Percentiles rank a stretch among this genome's conserved stretches.
These are phyloP conservation scores for Mycena floridula DNA, from an alignment of 768 basidiomycete species.

Conservation along the genomic window DNA sequence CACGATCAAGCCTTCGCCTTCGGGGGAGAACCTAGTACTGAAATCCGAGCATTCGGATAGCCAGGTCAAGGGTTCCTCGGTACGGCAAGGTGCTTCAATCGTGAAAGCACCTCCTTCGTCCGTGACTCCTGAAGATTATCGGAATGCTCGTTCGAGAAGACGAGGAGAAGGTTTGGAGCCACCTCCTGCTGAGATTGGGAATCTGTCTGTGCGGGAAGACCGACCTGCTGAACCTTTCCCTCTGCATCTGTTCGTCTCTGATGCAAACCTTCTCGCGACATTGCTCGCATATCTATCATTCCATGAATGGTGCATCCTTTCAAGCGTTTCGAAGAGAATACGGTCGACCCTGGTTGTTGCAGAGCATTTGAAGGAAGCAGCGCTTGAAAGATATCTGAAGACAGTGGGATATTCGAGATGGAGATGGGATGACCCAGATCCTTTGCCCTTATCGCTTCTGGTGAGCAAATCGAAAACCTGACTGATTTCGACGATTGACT, in stretches of 20 bases:
- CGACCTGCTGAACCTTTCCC: constrained; percentile 34
- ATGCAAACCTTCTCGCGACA: constrained; percentile 43
- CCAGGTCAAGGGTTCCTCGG: not conserved
- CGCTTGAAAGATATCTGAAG: constrained; percentile 62
- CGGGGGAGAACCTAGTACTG: not conserved
- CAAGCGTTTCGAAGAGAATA: constrained; percentile 49
- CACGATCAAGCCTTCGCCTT: constrained; percentile 31
- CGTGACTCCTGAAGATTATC: constrained; percentile 17
- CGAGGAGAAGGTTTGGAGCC: constrained; percentile 36
- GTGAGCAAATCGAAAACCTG: constrained; percentile 28
- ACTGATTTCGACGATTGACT: not conserved
- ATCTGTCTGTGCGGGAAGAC: constrained; percentile 12
- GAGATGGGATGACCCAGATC: constrained; percentile 54
- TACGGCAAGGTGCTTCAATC: not conserved
- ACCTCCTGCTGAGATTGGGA: constrained; percentile 25
- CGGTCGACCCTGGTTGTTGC: constrained; percentile 42
- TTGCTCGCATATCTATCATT: constrained; percentile 65
- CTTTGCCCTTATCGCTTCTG: constrained; percentile 55
- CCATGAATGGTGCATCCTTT: constrained; percentile 63
- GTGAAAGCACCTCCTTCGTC: constrained; percentile 13
- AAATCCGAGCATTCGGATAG: not conserved
- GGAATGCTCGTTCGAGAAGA: constrained; percentile 30
- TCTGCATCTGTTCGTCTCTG: constrained; percentile 47
- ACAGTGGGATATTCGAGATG: constrained; percentile 73
- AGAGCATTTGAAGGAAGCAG: constrained; percentile 46